Conservation (phyloP, 2,329 filamentous ascomycete genomes). For the Epichloe coenophiala region DNA sequence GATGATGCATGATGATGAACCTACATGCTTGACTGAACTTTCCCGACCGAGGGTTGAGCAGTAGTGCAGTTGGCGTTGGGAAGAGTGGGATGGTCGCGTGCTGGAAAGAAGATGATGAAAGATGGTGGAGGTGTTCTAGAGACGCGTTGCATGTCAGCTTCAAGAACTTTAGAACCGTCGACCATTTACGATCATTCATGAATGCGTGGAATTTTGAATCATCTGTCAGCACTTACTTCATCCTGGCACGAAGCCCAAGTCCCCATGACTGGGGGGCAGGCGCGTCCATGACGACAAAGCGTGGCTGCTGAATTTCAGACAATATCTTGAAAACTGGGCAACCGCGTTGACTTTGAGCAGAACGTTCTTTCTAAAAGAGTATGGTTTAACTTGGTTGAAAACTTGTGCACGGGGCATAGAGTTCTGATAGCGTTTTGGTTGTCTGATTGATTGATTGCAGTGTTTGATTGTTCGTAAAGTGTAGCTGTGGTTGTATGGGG, state of each 20-base stretch:
- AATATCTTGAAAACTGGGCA: constrained; percentile 3
- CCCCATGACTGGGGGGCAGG: constrained; percentile 8
- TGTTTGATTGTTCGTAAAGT: background rate
- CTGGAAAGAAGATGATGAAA: constrained; percentile 16
- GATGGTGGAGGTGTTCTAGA: constrained; percentile 11
- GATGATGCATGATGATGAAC: background rate
- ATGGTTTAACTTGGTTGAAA: background rate
- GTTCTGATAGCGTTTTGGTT: constrained; percentile 1
- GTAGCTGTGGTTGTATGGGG: constrained; percentile 1
- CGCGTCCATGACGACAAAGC: constrained; percentile 8
- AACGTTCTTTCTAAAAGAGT: constrained; percentile 1
- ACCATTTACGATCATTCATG: background rate
- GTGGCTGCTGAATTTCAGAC: constrained; percentile 4
- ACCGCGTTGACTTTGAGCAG: constrained; percentile 3
- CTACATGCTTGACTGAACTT: constrained; percentile 1
- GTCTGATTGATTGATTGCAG: background rate
- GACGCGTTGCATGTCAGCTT: constrained; percentile 9
- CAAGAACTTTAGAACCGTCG: background rate
- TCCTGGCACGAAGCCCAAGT: constrained; percentile 6
- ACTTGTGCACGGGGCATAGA: constrained; percentile 4
- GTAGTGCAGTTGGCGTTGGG: background rate
- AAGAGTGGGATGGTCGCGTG: constrained; percentile 2
- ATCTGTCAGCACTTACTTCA: constrained; percentile 6
- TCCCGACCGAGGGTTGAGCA: background rate
- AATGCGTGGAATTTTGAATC: too few species aligned